Conservation (phyloP, 2,329 filamentous ascomycete genomes). For the Ilyonectria mors-panacis region DNA sequence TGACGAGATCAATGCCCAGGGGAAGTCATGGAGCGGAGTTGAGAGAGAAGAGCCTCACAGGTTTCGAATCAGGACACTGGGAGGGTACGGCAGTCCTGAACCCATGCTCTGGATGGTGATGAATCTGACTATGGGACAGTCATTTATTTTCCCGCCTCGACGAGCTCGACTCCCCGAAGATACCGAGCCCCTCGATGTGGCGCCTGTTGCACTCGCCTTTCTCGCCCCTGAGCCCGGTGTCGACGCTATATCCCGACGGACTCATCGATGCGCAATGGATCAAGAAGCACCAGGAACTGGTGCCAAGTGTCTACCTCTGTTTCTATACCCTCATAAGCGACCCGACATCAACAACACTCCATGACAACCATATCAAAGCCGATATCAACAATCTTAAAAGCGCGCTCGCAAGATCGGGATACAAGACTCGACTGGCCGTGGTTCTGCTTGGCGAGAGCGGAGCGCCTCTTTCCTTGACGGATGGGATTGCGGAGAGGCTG, state of each 20-base stretch:
- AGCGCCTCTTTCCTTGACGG: constrained; percentile 66
- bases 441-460: constrained; percentile 62
- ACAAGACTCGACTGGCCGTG: constrained; percentile 83
- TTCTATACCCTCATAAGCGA: constrained; percentile 86
- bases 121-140: constrained; percentile 57
- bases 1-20: constrained; percentile 73
- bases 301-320: constrained; percentile 85
- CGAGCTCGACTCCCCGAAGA: constrained; percentile 68
- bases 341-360: constrained; percentile 79
- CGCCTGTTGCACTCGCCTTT: constrained; percentile 87
- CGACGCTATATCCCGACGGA: constrained; percentile 90
- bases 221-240: constrained; percentile 88
- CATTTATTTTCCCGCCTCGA: constrained; percentile 70
- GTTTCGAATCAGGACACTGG: constrained; percentile 81
- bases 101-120: constrained; percentile 32
- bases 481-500: constrained; percentile 78
- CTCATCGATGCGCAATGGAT: constrained; percentile 87
- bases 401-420: constrained; percentile 77
- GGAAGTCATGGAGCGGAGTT: constrained; percentile 77
- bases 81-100: constrained; percentile 74
- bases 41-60: constrained; percentile 66
- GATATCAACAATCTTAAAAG: constrained; percentile 86
- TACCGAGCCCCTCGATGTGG: constrained; percentile 62
- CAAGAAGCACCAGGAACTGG: constrained; percentile 86
- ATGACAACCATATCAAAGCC: constrained; percentile 89